Conservation (phyloP, 495 filamentous ascomycete genomes). For the Xylaria sp. region DNA sequence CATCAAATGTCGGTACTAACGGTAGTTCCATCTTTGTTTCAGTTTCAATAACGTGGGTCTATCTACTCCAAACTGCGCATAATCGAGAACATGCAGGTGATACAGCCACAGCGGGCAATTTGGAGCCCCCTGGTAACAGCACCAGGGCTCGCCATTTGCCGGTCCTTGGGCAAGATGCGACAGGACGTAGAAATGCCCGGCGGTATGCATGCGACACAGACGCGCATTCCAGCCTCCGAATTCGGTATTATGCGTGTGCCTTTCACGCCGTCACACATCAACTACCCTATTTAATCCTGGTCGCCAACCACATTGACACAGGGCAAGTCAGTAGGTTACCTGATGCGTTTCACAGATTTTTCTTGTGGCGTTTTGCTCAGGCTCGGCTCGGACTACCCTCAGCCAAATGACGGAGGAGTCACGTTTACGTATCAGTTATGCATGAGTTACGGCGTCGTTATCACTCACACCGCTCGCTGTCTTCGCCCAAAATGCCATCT, state of each 20-base stretch:
- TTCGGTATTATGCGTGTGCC: conserved; percentile 14
- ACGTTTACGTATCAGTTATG: not conserved
- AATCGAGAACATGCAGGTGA: conserved; percentile 7
- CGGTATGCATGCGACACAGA: not conserved
- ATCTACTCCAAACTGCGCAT: not conserved
- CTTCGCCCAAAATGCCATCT: not conserved
- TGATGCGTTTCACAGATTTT: not conserved
- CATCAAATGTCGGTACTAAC: not conserved
- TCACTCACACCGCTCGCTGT: not conserved
- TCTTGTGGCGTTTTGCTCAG: not conserved
- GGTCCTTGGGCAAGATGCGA: not conserved
- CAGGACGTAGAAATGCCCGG: not conserved
- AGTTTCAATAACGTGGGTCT: not conserved
- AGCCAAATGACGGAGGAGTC: not conserved
- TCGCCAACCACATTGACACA: not conserved
- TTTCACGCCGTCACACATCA: conserved; percentile 8
- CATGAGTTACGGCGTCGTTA: not conserved
- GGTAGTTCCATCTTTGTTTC: conserved; percentile 14
- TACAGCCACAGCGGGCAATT: not conserved
- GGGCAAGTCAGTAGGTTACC: not conserved
- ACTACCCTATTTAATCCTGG: conserved; percentile 13
- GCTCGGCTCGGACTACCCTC: not conserved
- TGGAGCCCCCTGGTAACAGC: not conserved
- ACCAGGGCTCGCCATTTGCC: not conserved
- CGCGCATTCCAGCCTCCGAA: not conserved